Percentiles rank a stretch among this genome's conserved stretches.
phyloP scores from a whole-genome alignment of 1,284 basidiomycete species.

The Takashimella koratensis region DNA sequence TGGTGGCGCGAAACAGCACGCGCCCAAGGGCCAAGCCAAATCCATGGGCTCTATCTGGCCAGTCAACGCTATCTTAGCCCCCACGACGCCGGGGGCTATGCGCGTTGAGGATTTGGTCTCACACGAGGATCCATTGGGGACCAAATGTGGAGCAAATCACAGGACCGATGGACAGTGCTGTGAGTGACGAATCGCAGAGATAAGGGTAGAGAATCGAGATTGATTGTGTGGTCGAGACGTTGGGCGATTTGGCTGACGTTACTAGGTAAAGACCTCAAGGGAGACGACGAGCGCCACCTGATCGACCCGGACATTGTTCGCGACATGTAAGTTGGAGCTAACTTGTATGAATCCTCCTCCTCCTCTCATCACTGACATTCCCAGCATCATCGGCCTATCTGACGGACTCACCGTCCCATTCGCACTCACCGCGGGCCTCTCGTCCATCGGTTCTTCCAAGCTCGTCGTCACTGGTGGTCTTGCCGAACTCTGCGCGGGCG shows the following conservation, averaged over 20 bases:
- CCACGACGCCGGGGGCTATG: no score
- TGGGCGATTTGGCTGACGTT: no score
- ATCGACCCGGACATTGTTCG: constrained; percentile 50
- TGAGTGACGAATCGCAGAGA: constrained; percentile 16
- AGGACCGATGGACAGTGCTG: constrained; percentile 35
- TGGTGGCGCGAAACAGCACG: neutral
- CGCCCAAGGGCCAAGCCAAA: neutral
- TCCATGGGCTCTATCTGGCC: neutral
- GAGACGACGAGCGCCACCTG: constrained; percentile 50
- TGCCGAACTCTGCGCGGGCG: constrained; percentile 90
- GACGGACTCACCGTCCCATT: constrained; percentile 96
- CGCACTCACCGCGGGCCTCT: constrained; percentile 76
- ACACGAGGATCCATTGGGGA: constrained; percentile 34
- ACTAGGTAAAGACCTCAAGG: constrained; percentile 45
- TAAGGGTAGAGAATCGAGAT: no score
- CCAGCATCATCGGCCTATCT: constrained; percentile 85
- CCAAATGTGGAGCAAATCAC: constrained; percentile 40
- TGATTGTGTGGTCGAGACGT: no score
- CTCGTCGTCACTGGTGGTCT: constrained; percentile 88
- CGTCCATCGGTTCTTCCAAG: constrained; percentile 79
- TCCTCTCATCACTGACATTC: neutral
- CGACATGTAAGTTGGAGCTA: constrained; percentile 43
- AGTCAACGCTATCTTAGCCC: constrained; percentile 7
- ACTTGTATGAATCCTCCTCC: neutral
- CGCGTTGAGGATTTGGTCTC: constrained; percentile 30